phyloP scores from a whole-genome alignment of 371 early-diverging fungal species.

The Coemansia sp. region DNA sequence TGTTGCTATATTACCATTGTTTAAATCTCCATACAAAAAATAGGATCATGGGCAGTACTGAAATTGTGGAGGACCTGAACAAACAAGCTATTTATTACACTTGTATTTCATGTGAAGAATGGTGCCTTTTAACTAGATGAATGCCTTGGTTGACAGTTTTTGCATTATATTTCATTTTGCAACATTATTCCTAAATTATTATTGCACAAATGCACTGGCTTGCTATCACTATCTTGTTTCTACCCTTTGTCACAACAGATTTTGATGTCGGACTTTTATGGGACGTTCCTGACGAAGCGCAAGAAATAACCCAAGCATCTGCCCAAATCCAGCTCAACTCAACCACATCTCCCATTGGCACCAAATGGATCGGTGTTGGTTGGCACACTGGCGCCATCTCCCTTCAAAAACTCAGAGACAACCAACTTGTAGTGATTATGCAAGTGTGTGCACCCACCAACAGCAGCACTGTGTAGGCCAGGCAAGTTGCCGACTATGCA shows the following conservation, averaged over 20 bases:
- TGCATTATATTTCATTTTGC: too few species aligned
- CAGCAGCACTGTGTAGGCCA: conserved; percentile 28
- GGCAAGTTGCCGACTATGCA: conserved; percentile 40
- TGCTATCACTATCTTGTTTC: not conserved
- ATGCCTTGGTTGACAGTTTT: too few species aligned
- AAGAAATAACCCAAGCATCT: conserved; percentile 39
- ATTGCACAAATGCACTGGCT: conserved; percentile 2
- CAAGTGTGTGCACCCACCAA: conserved; percentile 30
- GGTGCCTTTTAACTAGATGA: not conserved
- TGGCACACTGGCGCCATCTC: conserved; percentile 43
- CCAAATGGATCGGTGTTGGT: conserved; percentile 47
- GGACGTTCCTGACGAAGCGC: conserved; percentile 41
- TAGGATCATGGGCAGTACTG: not conserved
- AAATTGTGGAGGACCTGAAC: not conserved
- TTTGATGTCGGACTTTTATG: conserved; percentile 42
- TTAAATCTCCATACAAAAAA: not conserved
- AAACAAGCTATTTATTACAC: not conserved
- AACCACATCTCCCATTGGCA: conserved; percentile 36
- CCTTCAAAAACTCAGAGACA: conserved; percentile 29
- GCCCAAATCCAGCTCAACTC: conserved; percentile 35
- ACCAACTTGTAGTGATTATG: conserved; percentile 31
- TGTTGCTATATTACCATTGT: not conserved
- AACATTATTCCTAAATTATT: too few species aligned
- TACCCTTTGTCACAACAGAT: not conserved
- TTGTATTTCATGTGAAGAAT: not conserved